phyloP scores from a whole-genome alignment of 1,284 basidiomycete species.

The Naganishia liquefaciens region DNA sequence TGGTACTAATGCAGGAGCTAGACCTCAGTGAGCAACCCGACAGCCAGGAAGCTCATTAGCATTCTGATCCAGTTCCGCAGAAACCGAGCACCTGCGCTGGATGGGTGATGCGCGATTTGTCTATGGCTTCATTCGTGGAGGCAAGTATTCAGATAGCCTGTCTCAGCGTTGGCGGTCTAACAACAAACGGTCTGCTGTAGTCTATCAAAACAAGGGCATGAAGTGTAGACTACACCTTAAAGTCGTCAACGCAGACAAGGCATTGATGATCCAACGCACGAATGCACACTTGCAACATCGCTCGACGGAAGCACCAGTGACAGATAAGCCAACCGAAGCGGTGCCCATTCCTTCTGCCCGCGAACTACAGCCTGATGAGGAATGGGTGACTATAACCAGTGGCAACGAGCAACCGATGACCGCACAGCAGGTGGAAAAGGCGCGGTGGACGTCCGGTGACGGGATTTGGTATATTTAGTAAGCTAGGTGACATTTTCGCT shows the following conservation, averaged over 20 bases:
- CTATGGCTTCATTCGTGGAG: constrained; percentile 74
- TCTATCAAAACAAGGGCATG: constrained; percentile 67
- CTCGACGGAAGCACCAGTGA: constrained; percentile 39
- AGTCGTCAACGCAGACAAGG: constrained; percentile 69
- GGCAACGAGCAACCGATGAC: constrained; percentile 12
- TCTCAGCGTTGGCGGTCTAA: background rate
- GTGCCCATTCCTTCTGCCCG: constrained; percentile 35
- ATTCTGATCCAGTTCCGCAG: constrained; percentile 41
- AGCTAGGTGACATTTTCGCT: constrained; percentile 54
- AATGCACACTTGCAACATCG: constrained; percentile 46
- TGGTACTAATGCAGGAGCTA: constrained; percentile 64
- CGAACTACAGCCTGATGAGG: constrained; percentile 44
- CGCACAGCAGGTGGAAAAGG: constrained; percentile 10
- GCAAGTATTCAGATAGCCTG: constrained; percentile 52
- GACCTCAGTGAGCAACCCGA: constrained; percentile 61
- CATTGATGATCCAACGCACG: constrained; percentile 63
- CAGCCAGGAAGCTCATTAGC: background rate
- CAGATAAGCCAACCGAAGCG: constrained; percentile 34
- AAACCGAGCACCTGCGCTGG: constrained; percentile 85
- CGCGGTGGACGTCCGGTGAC: constrained; percentile 68
- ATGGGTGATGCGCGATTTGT: constrained; percentile 90
- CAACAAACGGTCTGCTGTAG: constrained; percentile 49
- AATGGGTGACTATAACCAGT: constrained; percentile 48
- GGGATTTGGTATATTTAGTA: constrained; percentile 70
- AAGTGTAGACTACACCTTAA: constrained; percentile 72